A percentile compares a stretch with the other conserved stretches of the same genome.
phyloP scores from a whole-genome alignment of 495 filamentous ascomycete genomes.

The Usnea hakonensis region DNA sequence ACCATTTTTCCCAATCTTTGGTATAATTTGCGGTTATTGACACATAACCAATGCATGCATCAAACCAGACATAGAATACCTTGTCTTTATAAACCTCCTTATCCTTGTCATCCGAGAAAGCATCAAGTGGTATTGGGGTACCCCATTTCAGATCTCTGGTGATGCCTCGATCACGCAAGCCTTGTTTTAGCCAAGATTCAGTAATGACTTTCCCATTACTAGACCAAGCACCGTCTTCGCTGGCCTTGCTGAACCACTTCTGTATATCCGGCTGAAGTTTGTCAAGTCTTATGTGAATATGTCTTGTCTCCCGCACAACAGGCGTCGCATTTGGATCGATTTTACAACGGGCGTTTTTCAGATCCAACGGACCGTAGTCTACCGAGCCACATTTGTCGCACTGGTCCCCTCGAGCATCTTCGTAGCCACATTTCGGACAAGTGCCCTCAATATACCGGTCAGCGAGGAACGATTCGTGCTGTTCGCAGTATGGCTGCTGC shows the following conservation, averaged over 20 bases:
- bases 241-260: slow-evolving; percentile 56
- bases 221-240: slow-evolving; percentile 62
- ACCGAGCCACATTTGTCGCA: slow-evolving; percentile 71
- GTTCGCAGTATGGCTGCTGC: slow-evolving; percentile 78
- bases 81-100: slow-evolving; percentile 34
- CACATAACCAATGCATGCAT: slow-evolving; percentile 92
- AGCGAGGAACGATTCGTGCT: slow-evolving; percentile 77
- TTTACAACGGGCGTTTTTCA: slow-evolving; percentile 61
- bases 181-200: slow-evolving; percentile 72
- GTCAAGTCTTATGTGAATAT: slow-evolving; percentile 73
- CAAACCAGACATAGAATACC: slow-evolving; percentile 92
- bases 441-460: slow-evolving; percentile 91
- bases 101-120: slow-evolving; percentile 25
- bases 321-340: slow-evolving; percentile 68
- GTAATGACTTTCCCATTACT: slow-evolving; percentile 66
- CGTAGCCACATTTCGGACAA: slow-evolving; percentile 72
- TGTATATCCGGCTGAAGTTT: slow-evolving; percentile 67
- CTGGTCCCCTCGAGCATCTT: slow-evolving; percentile 76
- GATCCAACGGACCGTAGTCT: slow-evolving; percentile 68
- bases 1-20: slow-evolving; percentile 89
- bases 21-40: slow-evolving; percentile 95
- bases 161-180: slow-evolving; percentile 75
- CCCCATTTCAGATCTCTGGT: slow-evolving; percentile 93
- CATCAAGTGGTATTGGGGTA: slow-evolving; percentile 54
- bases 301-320: slow-evolving; percentile 59